Base-by-base conservation (phyloP, 306 rosid species). In the Arachis stenosperma region DNA sequence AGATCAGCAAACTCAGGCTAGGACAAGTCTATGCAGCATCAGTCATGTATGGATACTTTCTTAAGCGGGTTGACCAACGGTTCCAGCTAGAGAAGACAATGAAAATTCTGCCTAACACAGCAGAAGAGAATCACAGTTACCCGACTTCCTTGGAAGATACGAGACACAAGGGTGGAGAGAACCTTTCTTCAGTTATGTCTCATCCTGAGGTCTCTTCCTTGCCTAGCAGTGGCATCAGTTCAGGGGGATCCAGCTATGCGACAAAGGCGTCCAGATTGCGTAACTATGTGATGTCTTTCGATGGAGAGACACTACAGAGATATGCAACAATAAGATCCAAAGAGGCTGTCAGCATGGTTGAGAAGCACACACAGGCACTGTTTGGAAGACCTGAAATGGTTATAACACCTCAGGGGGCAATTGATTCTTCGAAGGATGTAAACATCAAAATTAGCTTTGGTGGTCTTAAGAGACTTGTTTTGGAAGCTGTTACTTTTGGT, bases 1-100 rank as follows among this genome's bases (percentile, higher is more conserved):
- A 89, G 77, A 88, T 89, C 64, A 89, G 97, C 85, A 88, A 89
- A 78, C 87, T 93, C 53, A 86, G 91, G 77, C 92, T 83, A 11
- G 97, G 98, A 46, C 97, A 93, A 81, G 98, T 90, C 80, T 93
- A 93, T 81, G 98, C 98, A 0, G 98, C 98, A 5, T 93, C 97
- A 22, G 85, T 90, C 65, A 87, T 93, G 97, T 93, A 93, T 57
- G 98, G 97, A 22, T 93, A 90, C 86, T 89, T 93, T 76, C 97
- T 93, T 60, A 93, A 83, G 83, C 90, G 97, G 65, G 92, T 93
- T 73, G 96, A 90, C 77, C 96, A 89, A 82, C 75, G 98, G 81
- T 93, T 93, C 82, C 98, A 90, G 84, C 89, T 93, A 48, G 98
- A 93, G 90, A 93, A 93, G 97, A 76, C 98, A 1, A 85, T 90